Base-by-base conservation (phyloP, 345 rosid species). In the Populus nigra region DNA sequence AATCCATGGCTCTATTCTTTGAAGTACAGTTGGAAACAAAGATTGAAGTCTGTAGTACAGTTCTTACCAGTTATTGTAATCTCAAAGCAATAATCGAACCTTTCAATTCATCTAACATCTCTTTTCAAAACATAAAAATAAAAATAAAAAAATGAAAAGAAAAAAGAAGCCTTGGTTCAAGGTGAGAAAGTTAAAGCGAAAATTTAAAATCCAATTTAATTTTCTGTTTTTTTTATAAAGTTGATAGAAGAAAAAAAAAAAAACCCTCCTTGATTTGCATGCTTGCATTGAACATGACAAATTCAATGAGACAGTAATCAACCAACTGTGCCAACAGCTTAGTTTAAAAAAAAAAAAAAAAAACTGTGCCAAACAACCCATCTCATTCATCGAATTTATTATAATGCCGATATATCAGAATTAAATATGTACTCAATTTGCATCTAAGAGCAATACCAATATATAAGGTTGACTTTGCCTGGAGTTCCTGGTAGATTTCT, bases 401-500 rank as follows among this genome's bases (percentile, higher is more conserved):
- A 49, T 45, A 23, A 22, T 33, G 23, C 71, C 22, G 33, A 67
- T 20, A 67, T n/a, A 67, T 67, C 2, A 18, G 70, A 67, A 35
- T 35, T 35, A 5, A 67, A 15, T 35, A 35, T 38, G 29, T 67
- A 9, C 17, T 16, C 35, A 10, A 13, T 66, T 31, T 10, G 69
- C 69, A 0, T 7, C 70, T 67, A 67, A 67, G 22, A 35, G 10
- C 22, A 31, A 38, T 18, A 36, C 36, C 23, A 18, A 67, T 16
- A 7, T 67, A 3, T 67, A 62, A 22, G 12, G 76, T 62, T 74
- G 74, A 70, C 25, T 53, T 81, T 88, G 82, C 95, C 95, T 91
- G 95, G 95, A 68, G 90, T 91, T 82, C 91, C 95, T 31, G 93
- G 95, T 12, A 89, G 87, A 50, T 86, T 91, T 68, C 95, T 84